Base-by-base conservation (phyloP, 2,329 filamentous ascomycete genomes). In the Fusarium paranaense region DNA sequence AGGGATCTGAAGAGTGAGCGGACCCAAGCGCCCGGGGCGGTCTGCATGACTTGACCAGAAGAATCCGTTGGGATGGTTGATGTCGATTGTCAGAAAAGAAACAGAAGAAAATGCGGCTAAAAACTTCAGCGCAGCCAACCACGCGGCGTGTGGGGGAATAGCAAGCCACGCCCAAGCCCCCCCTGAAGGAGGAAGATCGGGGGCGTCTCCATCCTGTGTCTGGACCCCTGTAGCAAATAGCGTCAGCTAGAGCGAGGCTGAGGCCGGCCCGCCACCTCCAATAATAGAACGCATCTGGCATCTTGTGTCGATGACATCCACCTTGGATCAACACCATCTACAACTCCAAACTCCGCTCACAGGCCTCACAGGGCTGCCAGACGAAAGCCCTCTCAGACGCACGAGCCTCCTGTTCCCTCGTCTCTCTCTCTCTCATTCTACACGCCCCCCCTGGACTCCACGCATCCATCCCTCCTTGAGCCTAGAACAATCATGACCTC, bases 241-340 rank as follows among this genome's bases (percentile, higher is more conserved):
- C 59, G 52, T 63, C 72, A 47, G 42, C 42, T 74, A 73, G 62
- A 64, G 62, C 69, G 70, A 75, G 73, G 72, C 70, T 75, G 73
- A 71, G 73, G 65, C 40, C 50, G 58, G 72, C 72, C 70, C 73
- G 72, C 73, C 72, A 75, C 73, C 62, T 71, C 73, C 72, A 75
- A 68, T 75, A 73, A 75, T 75, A 75, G 72, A 73, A 70, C 57
- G 45, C 72, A 45, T 47, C 72, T 59, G 56, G 58, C 62, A 75
- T 62, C 59, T 72, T 70, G 69, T 63, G 42, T 66, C 58, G 62
- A 59, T 59, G 54, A 64, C 65, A 69, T 69, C 69, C 68, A 66
- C 66, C 71, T 22, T 52, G 40, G 33, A 35, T 11, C 38, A 20
- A n/a, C 40, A 52, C 25, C 22, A 52, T 52, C 47, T 52, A 52